Base-by-base conservation (phyloP, 2,329 filamentous ascomycete genomes). In the Stachybotrys chlorohalonatus region DNA sequence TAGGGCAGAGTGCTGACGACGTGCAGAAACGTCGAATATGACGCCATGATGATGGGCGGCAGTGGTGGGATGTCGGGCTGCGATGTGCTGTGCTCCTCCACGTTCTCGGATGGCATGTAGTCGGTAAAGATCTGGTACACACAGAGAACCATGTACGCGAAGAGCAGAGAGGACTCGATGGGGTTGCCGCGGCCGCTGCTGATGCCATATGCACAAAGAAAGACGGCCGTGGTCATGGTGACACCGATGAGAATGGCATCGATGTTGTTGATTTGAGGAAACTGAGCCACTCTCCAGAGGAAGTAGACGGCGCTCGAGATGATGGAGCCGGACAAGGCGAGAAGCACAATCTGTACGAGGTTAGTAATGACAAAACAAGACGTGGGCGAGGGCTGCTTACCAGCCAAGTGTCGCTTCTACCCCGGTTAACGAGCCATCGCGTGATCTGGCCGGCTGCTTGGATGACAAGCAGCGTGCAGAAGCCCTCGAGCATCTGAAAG, bases 41-140 rank as follows among this genome's bases (percentile, higher is more conserved):
- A 96, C 6, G 93, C 94, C 93, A 97, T 97, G 70, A 99, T 93
- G 60, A 97, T 91, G 1, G 94, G 94, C 13, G 94, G 94, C 48
- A 99, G 79, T n/a, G 94, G 94, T 46, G 94, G 94, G 58, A 97
- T 94, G 31, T 95, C 92, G n/a, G 89, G 85, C 57, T 95, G 87
- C 13, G 81, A 66, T 2, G 73, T 68, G 36, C 74, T 71, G 52
- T 76, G 69, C 56, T 73, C 73, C 50, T 79, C 79, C 5, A 77
- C 71, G 3, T 76, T 73, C 32, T 83, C 79, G 36, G 89, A 92
- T 3, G 94, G 91, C 62, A 93, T 84, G 73, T 97, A 97, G 73
- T 99, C 94, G 64, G 94, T 99, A 71, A 97, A 97, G 70, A 97
- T 97, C 71, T 99, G 94, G 74, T 97, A 99, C 66, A 97, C 89